phyloP scores from a whole-genome alignment of 1,284 basidiomycete species.

The Laetiporus sulphureus region DNA sequence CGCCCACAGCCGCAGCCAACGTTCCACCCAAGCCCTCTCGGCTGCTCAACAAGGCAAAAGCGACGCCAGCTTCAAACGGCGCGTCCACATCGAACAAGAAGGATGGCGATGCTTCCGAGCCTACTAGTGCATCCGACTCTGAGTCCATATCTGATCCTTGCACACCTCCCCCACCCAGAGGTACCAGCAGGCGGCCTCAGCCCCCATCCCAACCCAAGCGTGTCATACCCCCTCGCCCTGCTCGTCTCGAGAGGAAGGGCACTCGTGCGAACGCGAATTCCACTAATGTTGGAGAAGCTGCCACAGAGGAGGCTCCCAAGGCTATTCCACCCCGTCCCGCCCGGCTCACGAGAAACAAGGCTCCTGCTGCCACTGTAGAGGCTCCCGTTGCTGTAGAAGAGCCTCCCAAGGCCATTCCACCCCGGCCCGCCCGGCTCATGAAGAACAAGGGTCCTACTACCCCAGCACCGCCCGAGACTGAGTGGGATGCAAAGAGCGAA shows the following conservation, averaged over 20 bases:
- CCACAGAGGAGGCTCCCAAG: neutral
- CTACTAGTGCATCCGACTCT: neutral
- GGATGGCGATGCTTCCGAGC: neutral
- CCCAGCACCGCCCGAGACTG: too few relatives aligned
- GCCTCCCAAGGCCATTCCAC: neutral
- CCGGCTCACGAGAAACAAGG: neutral
- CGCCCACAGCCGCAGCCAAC: neutral
- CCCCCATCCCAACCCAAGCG: too few relatives aligned
- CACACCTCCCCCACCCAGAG: too few relatives aligned
- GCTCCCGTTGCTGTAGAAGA: too few relatives aligned
- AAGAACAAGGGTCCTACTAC: neutral
- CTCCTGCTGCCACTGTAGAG: neutral
- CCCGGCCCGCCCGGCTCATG: neutral
- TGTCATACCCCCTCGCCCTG: too few relatives aligned
- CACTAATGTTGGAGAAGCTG: too few relatives aligned
- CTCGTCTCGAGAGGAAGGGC: too few relatives aligned
- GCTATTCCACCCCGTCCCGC: neutral
- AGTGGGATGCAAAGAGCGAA: neutral
- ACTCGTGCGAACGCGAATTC: too few relatives aligned
- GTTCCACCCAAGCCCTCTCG: neutral
- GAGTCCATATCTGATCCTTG: neutral
- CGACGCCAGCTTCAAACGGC: neutral
- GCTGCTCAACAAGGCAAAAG: neutral
- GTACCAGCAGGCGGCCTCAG: too few relatives aligned
- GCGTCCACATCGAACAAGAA: too few relatives aligned